phyloP scores from a whole-genome alignment of 345 rosid genomes.

The Chamaenerion angustifolium region DNA sequence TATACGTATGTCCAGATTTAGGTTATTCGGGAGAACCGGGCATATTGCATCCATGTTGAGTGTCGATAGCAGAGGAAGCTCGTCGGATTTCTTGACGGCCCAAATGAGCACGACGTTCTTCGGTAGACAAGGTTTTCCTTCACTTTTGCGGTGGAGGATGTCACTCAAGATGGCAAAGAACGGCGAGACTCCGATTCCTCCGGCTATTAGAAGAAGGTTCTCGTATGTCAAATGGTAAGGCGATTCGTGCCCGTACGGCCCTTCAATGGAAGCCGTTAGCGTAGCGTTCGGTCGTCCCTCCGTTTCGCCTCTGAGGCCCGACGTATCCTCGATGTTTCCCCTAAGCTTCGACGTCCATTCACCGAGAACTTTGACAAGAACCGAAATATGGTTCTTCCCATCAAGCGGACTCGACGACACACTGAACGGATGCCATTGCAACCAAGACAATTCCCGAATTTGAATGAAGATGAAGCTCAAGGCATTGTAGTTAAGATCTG shows the following conservation, averaged over 20 bases:
- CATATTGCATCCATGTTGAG: slow-evolving; percentile 47
- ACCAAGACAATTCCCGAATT: slow-evolving; percentile 73
- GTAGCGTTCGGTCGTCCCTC: slow-evolving; percentile 7
- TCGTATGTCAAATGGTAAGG: slow-evolving; percentile 78
- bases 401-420: slow-evolving; percentile 87
- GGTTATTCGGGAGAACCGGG: slow-evolving; percentile 34
- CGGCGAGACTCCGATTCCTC: slow-evolving; percentile 90
- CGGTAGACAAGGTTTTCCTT: slow-evolving; percentile 60
- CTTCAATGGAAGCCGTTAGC: slow-evolving; percentile 73
- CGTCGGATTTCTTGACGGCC: slow-evolving; percentile 71
- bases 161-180: slow-evolving; percentile 76
- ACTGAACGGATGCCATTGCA: slow-evolving; percentile 97
- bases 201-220: slow-evolving; percentile 74
- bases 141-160: slow-evolving; percentile 47
- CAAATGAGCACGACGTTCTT: slow-evolving; percentile 50
- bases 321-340: slow-evolving; percentile 23
- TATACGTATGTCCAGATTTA: slow-evolving; percentile 40
- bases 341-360: slow-evolving; percentile 63
- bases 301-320: slow-evolving; percentile 17
- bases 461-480: slow-evolving; percentile 81
- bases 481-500: slow-evolving; percentile 69
- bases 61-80: slow-evolving; percentile 58
- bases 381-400: slow-evolving; percentile 45
- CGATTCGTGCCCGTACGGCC: slow-evolving; percentile 77
- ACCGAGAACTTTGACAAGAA: slow-evolving; percentile 77